A percentile compares a stretch with the other conserved stretches of the same genome.
Evolutionary conservation across 2,329 filamentous ascomycete species (phyloP).

Genomic region (Sphaerostilbella broomeana): DNA sequence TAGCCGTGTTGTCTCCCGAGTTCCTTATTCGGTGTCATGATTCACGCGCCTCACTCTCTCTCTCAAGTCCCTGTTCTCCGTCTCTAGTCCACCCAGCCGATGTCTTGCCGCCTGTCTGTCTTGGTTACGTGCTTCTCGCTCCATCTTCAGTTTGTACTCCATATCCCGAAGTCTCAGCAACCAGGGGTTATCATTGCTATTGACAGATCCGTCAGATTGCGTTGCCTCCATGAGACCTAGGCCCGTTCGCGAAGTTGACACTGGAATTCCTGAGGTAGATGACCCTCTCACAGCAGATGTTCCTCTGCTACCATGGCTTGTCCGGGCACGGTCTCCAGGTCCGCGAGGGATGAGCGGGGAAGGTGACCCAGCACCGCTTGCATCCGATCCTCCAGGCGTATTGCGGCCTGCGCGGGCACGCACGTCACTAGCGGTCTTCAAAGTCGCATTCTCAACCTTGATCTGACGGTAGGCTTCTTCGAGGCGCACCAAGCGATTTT

Average conservation of each 20-base stretch:
- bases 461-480: conserved; percentile 57
- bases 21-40: conserved; percentile 20
- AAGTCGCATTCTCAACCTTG: conserved; percentile 61
- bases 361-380: conserved; percentile 41
- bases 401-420: conserved; percentile 43
- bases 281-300: conserved; percentile 27
- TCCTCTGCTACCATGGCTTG: conserved; percentile 26
- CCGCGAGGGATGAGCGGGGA: conserved; percentile 50
- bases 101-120: conserved; percentile 80
- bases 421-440: conserved; percentile 57
- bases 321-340: conserved; percentile 39
- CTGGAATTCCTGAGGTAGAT: conserved; percentile 23
- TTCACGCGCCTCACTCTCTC: conserved; percentile 47
- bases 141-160: conserved; percentile 81
- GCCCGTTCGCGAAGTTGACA: conserved; percentile 14
- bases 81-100: conserved; percentile 67
- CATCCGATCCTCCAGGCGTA: conserved; percentile 31
- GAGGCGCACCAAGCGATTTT: conserved; percentile 45
- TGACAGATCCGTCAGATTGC: conserved; percentile 3
- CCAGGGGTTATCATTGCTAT: conserved; percentile 63
- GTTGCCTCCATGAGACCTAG: conserved; percentile 11
- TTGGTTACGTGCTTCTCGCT: conserved; percentile 76
- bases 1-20: too few species aligned
- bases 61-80: conserved; percentile 65
- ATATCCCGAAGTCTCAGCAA: conserved; percentile 79